Base-by-base conservation (phyloP, 2,329 filamentous ascomycete genomes). In the Ceratocystis cubensis region DNA sequence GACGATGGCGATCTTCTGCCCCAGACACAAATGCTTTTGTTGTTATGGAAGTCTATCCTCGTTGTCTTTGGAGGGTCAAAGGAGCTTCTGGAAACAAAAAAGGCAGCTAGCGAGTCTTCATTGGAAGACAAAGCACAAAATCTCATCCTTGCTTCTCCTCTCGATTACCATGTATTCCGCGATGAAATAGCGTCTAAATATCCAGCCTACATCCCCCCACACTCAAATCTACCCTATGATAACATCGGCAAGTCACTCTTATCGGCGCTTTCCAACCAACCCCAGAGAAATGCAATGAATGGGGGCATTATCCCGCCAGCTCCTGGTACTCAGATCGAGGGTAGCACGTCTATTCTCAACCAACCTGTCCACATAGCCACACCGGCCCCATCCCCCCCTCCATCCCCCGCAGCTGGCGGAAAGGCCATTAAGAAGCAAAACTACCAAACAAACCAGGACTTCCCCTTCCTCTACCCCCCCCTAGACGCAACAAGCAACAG, bases 331-430 rank as follows among this genome's bases (percentile, higher is more conserved):
- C 83, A 84, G 68, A 81, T 74, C 64, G 83, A 79, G 66, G 84
- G 86, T 69, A 80, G 83, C 7, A 61, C 66, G 30, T 96, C 92
- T 0, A 97, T 99, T 72, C 82, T 99, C 30, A 86, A 97, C 73
- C 93, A 97, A 72, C 91, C 94, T 5, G 93, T 99, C 5, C 94
- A 99, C 75, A 99, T 99, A 71, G 94, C 94, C n/a, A 99, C 94
- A 0, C 94, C 94, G 0, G 93, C 92, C 0, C 94, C 94, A 1
- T 99, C 94, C 0, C 94, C 94, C 28, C 94, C 94, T 0, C 94
- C 94, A 0, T 96, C 93, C 1, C 94, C 94, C 0, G 82, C 80
- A 8, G 87, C 88, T 44, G 92, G 91, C 30, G 91, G 91, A 0
- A 99, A 97, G 75, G 90, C 89, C 64, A 92, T 88, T 0, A 99